Conservation (phyloP, 2,329 filamentous ascomycete species). For the Chaetomium strumarium region DNA sequence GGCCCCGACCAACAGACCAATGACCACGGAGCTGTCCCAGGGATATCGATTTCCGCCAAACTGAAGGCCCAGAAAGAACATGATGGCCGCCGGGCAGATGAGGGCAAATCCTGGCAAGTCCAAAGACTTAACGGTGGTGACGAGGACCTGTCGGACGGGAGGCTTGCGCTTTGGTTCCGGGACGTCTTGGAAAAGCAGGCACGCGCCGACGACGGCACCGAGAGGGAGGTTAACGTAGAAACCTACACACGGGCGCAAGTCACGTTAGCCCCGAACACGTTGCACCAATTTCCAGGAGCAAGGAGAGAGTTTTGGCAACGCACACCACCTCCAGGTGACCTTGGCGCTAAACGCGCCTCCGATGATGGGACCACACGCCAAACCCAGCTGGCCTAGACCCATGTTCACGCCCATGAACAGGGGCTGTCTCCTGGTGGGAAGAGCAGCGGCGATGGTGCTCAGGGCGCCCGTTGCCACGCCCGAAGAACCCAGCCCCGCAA, state of each 20-base stretch:
- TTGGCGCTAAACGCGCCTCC: slow-evolving; percentile 4
- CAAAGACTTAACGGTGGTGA: slow-evolving; percentile 8
- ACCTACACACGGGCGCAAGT: neutral
- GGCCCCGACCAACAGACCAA: slow-evolving; percentile 34
- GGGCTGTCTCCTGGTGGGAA: neutral
- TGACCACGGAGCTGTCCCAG: slow-evolving; percentile 33
- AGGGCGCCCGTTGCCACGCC: slow-evolving; percentile 13
- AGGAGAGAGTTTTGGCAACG: too few relatives aligned
- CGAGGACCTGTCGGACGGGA: neutral
- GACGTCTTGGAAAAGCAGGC: neutral
- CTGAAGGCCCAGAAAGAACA: slow-evolving; percentile 42
- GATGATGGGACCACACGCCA: slow-evolving; percentile 8
- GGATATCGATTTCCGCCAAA: slow-evolving; percentile 36
- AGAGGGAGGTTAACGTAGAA: slow-evolving; percentile 6
- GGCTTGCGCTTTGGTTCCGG: neutral
- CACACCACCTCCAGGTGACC: neutral
- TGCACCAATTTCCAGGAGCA: too few relatives aligned
- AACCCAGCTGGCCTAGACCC: slow-evolving; percentile 5
- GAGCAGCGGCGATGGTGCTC: slow-evolving; percentile 8
- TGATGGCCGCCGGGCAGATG: slow-evolving; percentile 32
- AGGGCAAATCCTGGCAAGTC: slow-evolving; percentile 29
- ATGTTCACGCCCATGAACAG: slow-evolving; percentile 10
- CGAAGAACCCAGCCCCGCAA: slow-evolving; percentile 24
- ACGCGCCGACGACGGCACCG: neutral
- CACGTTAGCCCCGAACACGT: neutral